Conservation (phyloP, 2,329 filamentous ascomycete genomes). For the Cercospora citrullina region DNA sequence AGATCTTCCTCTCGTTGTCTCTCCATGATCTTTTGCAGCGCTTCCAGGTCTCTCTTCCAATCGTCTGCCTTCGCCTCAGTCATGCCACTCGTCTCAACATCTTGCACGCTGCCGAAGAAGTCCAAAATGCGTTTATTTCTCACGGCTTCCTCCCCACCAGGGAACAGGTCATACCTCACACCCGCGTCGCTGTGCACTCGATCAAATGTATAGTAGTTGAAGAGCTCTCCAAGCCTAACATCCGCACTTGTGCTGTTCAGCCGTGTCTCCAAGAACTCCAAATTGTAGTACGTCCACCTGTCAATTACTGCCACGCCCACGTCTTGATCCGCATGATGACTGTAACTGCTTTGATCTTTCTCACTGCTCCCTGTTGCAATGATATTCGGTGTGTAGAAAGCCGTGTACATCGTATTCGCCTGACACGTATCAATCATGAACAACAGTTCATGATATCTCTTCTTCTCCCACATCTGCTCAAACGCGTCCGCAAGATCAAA, state of each 20-base stretch:
- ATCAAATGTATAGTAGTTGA: constrained; percentile 90
- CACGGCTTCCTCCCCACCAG: constrained; percentile 74
- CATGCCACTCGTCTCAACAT: constrained; percentile 71
- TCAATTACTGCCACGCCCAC: constrained; percentile 98
- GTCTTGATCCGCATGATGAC: constrained; percentile 96
- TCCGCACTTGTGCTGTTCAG: constrained; percentile 79
- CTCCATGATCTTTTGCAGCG: constrained; percentile 66
- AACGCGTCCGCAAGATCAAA: constrained; percentile 97
- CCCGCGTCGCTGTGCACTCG: constrained; percentile 95
- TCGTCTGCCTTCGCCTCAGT: constrained; percentile 47
- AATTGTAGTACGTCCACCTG: constrained; percentile 96
- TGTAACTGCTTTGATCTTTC: constrained; percentile 94
- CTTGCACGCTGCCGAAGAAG: constrained; percentile 98
- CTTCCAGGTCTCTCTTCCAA: constrained; percentile 69
- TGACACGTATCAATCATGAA: constrained; percentile 99
- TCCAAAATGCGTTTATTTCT: constrained; percentile 84
- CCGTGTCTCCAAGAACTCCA: constrained; percentile 91
- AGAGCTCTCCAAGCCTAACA: constrained; percentile 87
- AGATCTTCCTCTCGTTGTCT: constrained; percentile 41
- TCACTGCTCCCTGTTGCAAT: constrained; percentile 96
- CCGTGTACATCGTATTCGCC: constrained; percentile 98
- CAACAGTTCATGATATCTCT: constrained; percentile 94
- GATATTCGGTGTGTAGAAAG: constrained; percentile 97
- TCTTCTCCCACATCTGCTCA: constrained; percentile 99
- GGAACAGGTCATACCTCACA: constrained; percentile 92